These are phyloP conservation scores for Lipomyces orientalis DNA, from an alignment of 805 yeast species.

Conservation along the genomic window DNA sequence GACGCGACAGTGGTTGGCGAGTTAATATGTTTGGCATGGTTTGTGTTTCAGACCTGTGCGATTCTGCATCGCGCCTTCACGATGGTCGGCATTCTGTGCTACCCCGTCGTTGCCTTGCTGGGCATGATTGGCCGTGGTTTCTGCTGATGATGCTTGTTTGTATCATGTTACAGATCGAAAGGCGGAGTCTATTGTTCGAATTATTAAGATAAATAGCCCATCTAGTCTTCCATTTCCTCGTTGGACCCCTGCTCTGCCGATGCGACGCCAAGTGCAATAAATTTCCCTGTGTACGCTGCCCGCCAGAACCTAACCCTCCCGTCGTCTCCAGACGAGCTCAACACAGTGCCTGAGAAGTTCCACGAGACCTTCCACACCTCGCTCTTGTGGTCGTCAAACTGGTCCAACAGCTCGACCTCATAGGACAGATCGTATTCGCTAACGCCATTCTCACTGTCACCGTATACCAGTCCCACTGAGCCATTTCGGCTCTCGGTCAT, in stretches of 20 bases:
- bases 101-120: conserved; percentile 22
- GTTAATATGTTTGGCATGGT: conserved; percentile 13
- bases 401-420: conserved; percentile 65
- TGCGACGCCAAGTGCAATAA: conserved; percentile 88
- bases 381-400: conserved; percentile 75
- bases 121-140: not conserved
- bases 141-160: not conserved
- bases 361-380: conserved; percentile 97
- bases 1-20: conserved; percentile 17
- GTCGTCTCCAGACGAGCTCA: conserved; percentile 95
- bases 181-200: not conserved
- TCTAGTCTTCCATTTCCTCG: conserved; percentile 18
- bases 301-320: conserved; percentile 93
- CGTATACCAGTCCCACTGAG: conserved; percentile 16
- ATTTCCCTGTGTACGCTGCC: conserved; percentile 79
- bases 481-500: conserved; percentile 23
- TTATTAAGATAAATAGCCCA: not conserved
- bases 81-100: conserved; percentile 15
- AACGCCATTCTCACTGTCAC: conserved; percentile 17
- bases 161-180: not conserved
- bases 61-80: conserved; percentile 10
- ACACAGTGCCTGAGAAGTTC: conserved; percentile 91
- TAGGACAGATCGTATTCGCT: conserved; percentile 37
- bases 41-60: conserved; percentile 8
- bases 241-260: conserved; percentile 55